Evolutionary conservation across 2,329 filamentous ascomycete species (phyloP).

Genomic region (Calonectria pauciramosa): DNA sequence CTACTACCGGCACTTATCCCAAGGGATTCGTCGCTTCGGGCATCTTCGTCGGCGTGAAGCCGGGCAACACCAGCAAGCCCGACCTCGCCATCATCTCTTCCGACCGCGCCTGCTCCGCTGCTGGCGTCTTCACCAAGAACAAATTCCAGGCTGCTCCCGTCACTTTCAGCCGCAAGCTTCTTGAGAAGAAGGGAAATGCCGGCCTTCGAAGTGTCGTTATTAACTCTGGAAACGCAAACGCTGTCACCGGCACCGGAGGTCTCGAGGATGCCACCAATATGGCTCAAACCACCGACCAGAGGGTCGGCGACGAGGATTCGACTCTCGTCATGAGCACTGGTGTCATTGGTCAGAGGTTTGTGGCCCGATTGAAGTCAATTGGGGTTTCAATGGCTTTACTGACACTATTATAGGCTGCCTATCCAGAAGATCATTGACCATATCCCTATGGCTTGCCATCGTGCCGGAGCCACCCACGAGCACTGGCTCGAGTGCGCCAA

Average conservation of each 20-base stretch:
- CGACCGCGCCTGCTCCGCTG: conserved; percentile 85
- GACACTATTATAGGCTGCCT: conserved; percentile 72
- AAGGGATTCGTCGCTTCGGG: conserved; percentile 90
- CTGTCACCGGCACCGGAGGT: conserved; percentile 92
- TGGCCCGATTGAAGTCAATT: conserved; percentile 21
- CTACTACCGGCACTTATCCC: conserved; percentile 87
- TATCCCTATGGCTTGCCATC: conserved; percentile 81
- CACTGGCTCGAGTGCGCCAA: conserved; percentile 90
- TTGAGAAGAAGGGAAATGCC: conserved; percentile 74
- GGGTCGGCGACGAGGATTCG: conserved; percentile 61
- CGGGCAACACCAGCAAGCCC: conserved; percentile 89
- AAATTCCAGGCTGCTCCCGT: conserved; percentile 98
- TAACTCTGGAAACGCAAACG: conserved; percentile 97
- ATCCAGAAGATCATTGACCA: conserved; percentile 90
- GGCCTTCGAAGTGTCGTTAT: conserved; percentile 87
- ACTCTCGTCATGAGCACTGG: conserved; percentile 99
- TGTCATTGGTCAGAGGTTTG: conserved; percentile 91
- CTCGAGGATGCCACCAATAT: conserved; percentile 90
- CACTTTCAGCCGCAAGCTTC: conserved; percentile 81
- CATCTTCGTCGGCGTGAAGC: conserved; percentile 93
- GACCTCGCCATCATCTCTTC: conserved; percentile 92
- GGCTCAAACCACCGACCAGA: conserved; percentile 82
- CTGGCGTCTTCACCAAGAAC: conserved; percentile 97
- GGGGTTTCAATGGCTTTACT: conserved; percentile 22
- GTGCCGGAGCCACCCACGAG: conserved; percentile 81